phyloP scores from a whole-genome alignment of 1,139 yeast genomes.

The Scheffersomyces cryptocercus region DNA sequence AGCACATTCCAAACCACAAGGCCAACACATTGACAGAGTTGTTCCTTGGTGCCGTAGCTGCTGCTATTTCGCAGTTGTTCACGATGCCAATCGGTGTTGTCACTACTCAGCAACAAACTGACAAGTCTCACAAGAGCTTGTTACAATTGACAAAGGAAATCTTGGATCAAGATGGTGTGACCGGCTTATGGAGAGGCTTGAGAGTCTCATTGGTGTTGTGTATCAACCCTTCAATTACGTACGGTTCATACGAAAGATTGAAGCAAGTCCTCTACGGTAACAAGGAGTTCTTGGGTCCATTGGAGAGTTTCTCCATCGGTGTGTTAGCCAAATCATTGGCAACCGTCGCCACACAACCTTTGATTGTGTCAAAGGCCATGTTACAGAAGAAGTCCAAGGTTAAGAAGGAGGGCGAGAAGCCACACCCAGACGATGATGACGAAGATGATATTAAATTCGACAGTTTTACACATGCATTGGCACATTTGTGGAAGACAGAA shows the following conservation, averaged over 20 bases:
- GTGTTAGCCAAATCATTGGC: slow-evolving; percentile 81
- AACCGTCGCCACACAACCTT: slow-evolving; percentile 78
- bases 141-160: slow-evolving; percentile 55
- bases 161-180: slow-evolving; percentile 63
- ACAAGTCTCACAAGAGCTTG: slow-evolving; percentile 43
- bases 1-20: slow-evolving; percentile 36
- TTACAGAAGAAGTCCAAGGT: slow-evolving; percentile 56
- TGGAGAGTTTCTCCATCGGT: slow-evolving; percentile 72
- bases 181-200: slow-evolving; percentile 83
- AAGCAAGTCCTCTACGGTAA: slow-evolving; percentile 52
- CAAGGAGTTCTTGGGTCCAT: slow-evolving; percentile 55
- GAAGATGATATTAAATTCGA: slow-evolving; percentile 41
- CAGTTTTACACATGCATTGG: slow-evolving; percentile 56
- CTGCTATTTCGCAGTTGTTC: slow-evolving; percentile 79
- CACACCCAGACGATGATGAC: slow-evolving; percentile 15
- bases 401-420: slow-evolving; percentile 16
- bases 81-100: slow-evolving; percentile 83
- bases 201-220: slow-evolving; percentile 80
- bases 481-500: slow-evolving; percentile 48
- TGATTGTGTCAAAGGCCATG: slow-evolving; percentile 82
- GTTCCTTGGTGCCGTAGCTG: slow-evolving; percentile 80
- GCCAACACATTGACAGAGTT: slow-evolving; percentile 70
- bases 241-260: slow-evolving; percentile 77
- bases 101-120: slow-evolving; percentile 82
- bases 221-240: slow-evolving; percentile 83